Evolutionary conservation across 1,284 basidiomycete genomes (phyloP).

Genomic region (Rhodotorula mucilaginosa): DNA sequence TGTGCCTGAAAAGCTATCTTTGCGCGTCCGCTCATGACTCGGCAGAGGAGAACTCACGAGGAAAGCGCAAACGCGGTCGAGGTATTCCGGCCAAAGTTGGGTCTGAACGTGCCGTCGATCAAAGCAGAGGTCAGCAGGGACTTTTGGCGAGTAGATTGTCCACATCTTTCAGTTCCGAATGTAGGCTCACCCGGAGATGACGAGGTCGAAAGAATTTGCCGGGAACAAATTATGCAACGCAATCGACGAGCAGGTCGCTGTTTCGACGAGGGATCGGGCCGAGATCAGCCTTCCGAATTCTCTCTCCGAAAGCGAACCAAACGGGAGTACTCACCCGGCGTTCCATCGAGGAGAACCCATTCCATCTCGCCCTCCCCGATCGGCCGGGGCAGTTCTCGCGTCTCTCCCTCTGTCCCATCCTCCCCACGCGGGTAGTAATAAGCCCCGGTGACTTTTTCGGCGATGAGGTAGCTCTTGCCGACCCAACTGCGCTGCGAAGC

Average conservation of each 20-base stretch:
- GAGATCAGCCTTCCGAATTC: background rate
- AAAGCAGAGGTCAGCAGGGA: background rate
- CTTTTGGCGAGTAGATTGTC: too few relatives aligned
- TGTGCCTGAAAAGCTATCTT: too few relatives aligned
- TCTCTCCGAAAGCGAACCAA: accelerated
- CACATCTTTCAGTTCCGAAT: background rate
- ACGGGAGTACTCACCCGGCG: slow-evolving; percentile 21
- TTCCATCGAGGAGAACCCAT: slow-evolving; percentile 79
- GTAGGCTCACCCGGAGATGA: slow-evolving; percentile 50
- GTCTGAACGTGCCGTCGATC: slow-evolving; percentile 19
- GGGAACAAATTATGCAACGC: slow-evolving; percentile 78
- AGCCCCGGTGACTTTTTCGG: slow-evolving; percentile 61
- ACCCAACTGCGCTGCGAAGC: slow-evolving; percentile 83
- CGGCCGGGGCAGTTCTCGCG: slow-evolving; percentile 61
- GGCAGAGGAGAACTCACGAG: slow-evolving; percentile 21
- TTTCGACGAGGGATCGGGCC: slow-evolving; percentile 61
- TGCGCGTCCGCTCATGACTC: background rate
- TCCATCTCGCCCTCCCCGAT: slow-evolving; percentile 67
- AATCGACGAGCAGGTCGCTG: slow-evolving; percentile 82
- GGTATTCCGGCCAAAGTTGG: slow-evolving; percentile 51
- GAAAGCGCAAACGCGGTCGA: slow-evolving; percentile 45
- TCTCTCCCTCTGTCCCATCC: slow-evolving; percentile 62
- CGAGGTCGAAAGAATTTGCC: slow-evolving; percentile 75
- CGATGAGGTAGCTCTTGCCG: slow-evolving; percentile 82
- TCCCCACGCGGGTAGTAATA: slow-evolving; percentile 64